Conservation (phyloP, 2,329 filamentous ascomycete genomes). For the Chaetomiaceae sp. region DNA sequence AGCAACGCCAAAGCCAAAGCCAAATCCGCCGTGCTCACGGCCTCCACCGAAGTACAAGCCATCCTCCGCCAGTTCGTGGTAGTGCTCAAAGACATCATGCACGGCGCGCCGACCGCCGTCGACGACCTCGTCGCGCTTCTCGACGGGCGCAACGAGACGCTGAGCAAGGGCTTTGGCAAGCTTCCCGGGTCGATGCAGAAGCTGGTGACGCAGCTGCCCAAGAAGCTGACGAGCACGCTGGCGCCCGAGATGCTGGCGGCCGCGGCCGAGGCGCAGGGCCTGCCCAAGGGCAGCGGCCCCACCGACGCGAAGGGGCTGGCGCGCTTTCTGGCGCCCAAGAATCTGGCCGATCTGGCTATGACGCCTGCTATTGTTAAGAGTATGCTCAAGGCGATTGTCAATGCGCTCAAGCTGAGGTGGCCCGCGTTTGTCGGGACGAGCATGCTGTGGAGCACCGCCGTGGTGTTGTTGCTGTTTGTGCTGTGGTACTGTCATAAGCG, state of each 20-base stretch:
- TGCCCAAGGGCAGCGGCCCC: constrained; percentile 42
- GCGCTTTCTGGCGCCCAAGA: constrained; percentile 64
- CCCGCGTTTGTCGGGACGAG: constrained; percentile 90
- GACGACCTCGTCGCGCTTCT: constrained; percentile 68
- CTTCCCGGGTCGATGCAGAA: constrained; percentile 79
- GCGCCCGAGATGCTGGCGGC: constrained; percentile 79
- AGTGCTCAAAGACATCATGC: constrained; percentile 86
- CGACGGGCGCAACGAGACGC: constrained; percentile 56
- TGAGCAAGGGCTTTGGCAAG: constrained; percentile 56
- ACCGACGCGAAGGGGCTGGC: constrained; percentile 48
- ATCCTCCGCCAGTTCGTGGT: constrained; percentile 80
- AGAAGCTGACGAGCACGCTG: constrained; percentile 70
- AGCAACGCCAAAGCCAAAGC: not conserved
- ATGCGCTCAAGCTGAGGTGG: constrained; percentile 80
- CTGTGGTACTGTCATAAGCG: constrained; percentile 99
- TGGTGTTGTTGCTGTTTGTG: constrained; percentile 86
- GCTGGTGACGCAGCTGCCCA: constrained; percentile 76
- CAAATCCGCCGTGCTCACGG: constrained; percentile 39
- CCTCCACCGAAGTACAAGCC: constrained; percentile 56
- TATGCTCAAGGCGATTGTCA: constrained; percentile 85
- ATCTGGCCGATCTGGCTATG: constrained; percentile 71
- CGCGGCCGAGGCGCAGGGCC: constrained; percentile 67
- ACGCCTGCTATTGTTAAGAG: constrained; percentile 79
- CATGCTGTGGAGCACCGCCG: constrained; percentile 79
- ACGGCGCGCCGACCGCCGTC: constrained; percentile 90